Conservation (phyloP, 139 green algal genomes). For the Pleodorina starrii region DNA sequence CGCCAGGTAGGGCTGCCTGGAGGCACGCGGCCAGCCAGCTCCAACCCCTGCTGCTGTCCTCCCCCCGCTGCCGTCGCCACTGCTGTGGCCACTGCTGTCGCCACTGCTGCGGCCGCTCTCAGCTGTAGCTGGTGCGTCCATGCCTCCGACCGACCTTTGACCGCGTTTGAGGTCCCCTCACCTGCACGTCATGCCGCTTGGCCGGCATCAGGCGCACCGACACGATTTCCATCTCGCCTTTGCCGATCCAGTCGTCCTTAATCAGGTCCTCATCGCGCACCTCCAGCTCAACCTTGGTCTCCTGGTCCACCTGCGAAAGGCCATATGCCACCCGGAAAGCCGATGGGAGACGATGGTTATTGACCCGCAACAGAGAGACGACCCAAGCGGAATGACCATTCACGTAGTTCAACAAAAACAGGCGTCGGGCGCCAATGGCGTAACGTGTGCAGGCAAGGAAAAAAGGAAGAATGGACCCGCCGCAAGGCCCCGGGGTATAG, state of each 20-base stretch:
- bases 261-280: conserved; percentile 5
- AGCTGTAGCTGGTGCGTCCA: neutral
- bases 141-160: neutral
- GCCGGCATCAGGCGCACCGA: neutral
- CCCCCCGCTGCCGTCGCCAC: neutral
- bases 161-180: no score
- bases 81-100: neutral
- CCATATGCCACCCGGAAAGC: no score
- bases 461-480: no score
- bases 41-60: neutral
- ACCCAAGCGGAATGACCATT: no score
- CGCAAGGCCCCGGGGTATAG: neutral
- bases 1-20: no score
- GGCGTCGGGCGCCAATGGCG: neutral
- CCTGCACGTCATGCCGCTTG: neutral
- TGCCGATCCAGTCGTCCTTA: conserved; percentile 43
- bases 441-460: neutral
- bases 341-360: no score
- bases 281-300: neutral
- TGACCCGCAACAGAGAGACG: no score
- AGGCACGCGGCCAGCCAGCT: no score
- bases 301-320: conserved; percentile 28
- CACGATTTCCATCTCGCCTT: neutral
- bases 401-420: neutral
- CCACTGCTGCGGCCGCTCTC: no score